These are phyloP conservation scores for Brassica juncea DNA, from an alignment of 345 rosid species.

Conservation along the genomic window DNA sequence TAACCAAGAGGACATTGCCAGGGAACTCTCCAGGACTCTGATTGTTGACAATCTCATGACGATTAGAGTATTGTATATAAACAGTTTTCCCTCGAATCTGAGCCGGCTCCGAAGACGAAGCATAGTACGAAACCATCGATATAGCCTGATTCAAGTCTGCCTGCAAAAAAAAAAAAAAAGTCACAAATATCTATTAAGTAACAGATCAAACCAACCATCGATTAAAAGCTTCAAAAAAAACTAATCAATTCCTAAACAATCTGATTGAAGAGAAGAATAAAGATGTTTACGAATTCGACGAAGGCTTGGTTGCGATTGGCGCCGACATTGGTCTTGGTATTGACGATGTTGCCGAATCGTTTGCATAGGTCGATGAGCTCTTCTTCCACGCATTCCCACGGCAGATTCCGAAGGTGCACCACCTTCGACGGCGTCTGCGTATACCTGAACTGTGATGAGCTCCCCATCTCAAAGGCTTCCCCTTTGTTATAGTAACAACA, in stretches of 20 bases:
- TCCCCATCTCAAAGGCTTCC: constrained; percentile 46
- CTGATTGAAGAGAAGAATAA: neutral
- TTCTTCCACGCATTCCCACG: constrained; percentile 91
- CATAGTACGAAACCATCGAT: constrained; percentile 94
- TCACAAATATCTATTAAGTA: too few species aligned
- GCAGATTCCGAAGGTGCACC: constrained; percentile 86
- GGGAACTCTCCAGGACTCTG: constrained; percentile 97
- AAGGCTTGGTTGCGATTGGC: constrained; percentile 96
- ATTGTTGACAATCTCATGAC: constrained; percentile 94
- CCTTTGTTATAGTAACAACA: neutral
- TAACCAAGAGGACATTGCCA: constrained; percentile 90
- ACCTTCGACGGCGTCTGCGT: constrained; percentile 98
- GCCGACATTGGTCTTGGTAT: constrained; percentile 92
- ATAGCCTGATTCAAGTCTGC: constrained; percentile 89
- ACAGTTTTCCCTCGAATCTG: constrained; percentile 94
- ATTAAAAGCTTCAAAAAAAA: too few species aligned
- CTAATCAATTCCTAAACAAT: neutral
- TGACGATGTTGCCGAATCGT: constrained; percentile 92
- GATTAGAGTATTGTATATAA: constrained; percentile 91
- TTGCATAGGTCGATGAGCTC: constrained; percentile 91
- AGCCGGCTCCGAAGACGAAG: constrained; percentile 97
- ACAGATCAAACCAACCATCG: too few species aligned
- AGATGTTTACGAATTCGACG: constrained; percentile 73
- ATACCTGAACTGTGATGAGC: constrained; percentile 86
- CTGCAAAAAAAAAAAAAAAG: constrained; percentile 33